Evolutionary conservation across 768 basidiomycete species (phyloP).

Genomic region (Sarcodon sp.): DNA sequence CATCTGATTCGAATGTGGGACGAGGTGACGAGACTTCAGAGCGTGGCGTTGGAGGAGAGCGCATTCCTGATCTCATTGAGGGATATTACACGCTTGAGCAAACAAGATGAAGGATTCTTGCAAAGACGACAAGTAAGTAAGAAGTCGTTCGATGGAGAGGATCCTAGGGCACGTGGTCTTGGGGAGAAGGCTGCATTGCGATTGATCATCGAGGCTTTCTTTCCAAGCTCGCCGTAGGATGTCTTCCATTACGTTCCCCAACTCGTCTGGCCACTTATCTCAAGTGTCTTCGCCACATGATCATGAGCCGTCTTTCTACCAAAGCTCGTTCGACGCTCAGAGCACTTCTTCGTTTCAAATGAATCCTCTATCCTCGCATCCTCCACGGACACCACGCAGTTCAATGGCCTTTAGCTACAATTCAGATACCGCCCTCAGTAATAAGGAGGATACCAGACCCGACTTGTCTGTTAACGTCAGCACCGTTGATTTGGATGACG

Average conservation of each 20-base stretch:
- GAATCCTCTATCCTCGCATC: slow-evolving; percentile 71
- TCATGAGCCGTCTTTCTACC: slow-evolving; percentile 33
- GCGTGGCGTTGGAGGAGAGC: slow-evolving; percentile 49
- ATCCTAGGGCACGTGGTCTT: neutral
- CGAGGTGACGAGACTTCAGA: slow-evolving; percentile 46
- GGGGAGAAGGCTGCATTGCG: neutral
- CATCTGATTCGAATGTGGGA: slow-evolving; percentile 54
- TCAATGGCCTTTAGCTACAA: slow-evolving; percentile 24
- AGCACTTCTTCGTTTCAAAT: slow-evolving; percentile 54
- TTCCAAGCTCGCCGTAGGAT: slow-evolving; percentile 21
- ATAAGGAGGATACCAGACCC: no score
- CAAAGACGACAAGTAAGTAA: neutral
- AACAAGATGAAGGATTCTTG: neutral
- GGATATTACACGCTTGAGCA: slow-evolving; percentile 1
- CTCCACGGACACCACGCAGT: slow-evolving; percentile 62
- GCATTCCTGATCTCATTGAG: slow-evolving; percentile 25
- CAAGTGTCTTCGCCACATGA: slow-evolving; percentile 26
- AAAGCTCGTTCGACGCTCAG: slow-evolving; percentile 40
- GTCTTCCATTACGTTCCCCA: slow-evolving; percentile 60
- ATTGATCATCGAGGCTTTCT: neutral
- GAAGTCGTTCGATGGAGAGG: neutral
- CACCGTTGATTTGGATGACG: neutral
- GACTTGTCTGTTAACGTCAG: no score
- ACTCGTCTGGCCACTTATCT: slow-evolving; percentile 22
- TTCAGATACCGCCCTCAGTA: neutral